These are phyloP conservation scores for Acanthamoeba castellanii DNA, from an alignment of 208 protist genomes.

Conservation along the genomic window DNA sequence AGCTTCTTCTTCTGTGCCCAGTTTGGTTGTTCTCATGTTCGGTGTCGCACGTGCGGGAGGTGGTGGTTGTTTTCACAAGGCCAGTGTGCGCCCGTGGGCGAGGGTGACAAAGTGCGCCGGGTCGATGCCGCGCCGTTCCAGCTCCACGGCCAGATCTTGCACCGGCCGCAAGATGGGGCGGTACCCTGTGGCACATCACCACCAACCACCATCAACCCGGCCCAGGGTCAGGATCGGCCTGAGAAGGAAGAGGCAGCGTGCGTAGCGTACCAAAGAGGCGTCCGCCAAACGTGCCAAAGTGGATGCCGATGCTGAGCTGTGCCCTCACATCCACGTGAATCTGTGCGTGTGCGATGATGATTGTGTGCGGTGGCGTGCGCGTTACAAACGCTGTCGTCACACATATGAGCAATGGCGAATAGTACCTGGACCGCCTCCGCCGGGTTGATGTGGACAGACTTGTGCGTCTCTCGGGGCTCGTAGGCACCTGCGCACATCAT, in stretches of 20 bases:
- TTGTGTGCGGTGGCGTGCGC: too few relatives aligned
- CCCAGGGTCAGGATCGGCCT: not conserved
- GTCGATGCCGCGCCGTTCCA: not conserved
- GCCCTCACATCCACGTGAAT: not conserved
- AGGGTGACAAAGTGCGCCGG: not conserved
- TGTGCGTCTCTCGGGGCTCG: not conserved
- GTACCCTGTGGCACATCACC: not conserved
- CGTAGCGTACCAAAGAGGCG: not conserved
- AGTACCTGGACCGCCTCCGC: not conserved
- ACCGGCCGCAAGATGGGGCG: not conserved
- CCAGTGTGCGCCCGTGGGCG: not conserved
- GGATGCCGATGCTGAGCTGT: not conserved
- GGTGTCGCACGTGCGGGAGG: too few relatives aligned
- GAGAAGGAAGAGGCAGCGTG: not conserved
- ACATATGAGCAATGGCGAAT: too few relatives aligned
- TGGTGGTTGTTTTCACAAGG: too few relatives aligned
- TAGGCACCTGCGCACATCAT: not conserved
- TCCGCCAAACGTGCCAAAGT: conserved; percentile 20
- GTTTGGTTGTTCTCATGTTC: too few relatives aligned
- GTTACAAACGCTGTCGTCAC: too few relatives aligned
- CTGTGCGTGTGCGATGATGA: not conserved
- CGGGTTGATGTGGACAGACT: conserved; percentile 32
- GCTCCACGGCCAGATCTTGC: not conserved
- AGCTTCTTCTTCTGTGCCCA: too few relatives aligned
- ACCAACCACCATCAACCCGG: not conserved